These are phyloP conservation scores for Rubia yunnanensis DNA, from an alignment of 257 asterid species.

Conservation along the genomic window DNA sequence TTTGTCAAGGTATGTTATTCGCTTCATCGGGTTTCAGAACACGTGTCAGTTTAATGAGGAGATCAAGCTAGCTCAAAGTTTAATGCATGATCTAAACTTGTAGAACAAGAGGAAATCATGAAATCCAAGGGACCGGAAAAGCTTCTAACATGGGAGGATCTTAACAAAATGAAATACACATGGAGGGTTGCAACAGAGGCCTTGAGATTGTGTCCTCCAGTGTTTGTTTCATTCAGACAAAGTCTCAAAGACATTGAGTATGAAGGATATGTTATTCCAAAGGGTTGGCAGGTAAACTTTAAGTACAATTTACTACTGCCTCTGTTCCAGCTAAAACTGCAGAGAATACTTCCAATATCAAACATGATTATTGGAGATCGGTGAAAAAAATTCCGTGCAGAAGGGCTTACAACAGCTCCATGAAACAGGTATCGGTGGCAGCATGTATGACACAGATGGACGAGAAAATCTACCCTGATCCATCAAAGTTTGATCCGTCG, in stretches of 20 bases:
- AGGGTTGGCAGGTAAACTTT: constrained; percentile 65
- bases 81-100: background rate
- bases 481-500: constrained; percentile 44
- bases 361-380: no score
- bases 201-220: constrained; percentile 42
- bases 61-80: background rate
- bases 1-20: background rate
- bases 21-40: no score
- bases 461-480: constrained; percentile 34
- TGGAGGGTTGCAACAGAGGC: constrained; percentile 73
- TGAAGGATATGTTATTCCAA: constrained; percentile 48
- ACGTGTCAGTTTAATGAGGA: no score
- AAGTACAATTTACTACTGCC: background rate
- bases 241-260: constrained; percentile 44
- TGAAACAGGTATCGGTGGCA: constrained; percentile 38
- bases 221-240: constrained; percentile 48
- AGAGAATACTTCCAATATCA: no score
- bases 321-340: no score
- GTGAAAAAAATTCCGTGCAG: no score
- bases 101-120: constrained; percentile 57
- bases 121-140: constrained; percentile 23
- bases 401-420: background rate
- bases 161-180: constrained; percentile 56
- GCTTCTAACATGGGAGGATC: constrained; percentile 57
- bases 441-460: constrained; percentile 57